A percentile compares a stretch with the other conserved stretches of the same genome.
Evolutionary conservation across 2,329 filamentous ascomycete species (phyloP).

Genomic region (Rugonectria rugulosa): DNA sequence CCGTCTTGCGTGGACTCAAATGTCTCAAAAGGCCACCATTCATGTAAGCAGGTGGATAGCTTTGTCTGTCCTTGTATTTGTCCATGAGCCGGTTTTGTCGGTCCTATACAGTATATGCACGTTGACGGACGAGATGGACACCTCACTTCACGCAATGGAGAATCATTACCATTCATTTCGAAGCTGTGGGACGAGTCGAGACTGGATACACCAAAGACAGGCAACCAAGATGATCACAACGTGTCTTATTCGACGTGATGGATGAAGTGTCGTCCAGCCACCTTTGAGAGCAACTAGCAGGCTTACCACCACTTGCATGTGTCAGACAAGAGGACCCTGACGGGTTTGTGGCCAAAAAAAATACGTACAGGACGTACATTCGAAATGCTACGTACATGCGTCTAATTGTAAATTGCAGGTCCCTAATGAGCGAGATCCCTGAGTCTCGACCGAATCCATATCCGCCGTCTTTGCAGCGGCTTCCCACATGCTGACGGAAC

Average conservation of each 20-base stretch:
- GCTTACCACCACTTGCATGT: neutral
- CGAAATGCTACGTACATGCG: too few species aligned
- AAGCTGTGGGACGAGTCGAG: conserved; percentile 4
- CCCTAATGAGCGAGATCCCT: neutral
- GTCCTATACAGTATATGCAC: neutral
- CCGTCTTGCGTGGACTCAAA: conserved; percentile 11
- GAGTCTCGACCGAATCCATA: conserved; percentile 11
- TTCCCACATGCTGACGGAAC: conserved; percentile 11
- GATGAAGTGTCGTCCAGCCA: too few species aligned
- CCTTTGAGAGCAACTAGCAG: too few species aligned
- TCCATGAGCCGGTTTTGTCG: conserved; percentile 17
- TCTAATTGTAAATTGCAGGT: too few species aligned
- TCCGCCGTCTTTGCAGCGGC: conserved; percentile 10
- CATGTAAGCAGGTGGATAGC: conserved; percentile 18
- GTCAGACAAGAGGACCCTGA: too few species aligned
- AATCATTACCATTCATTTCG: neutral
- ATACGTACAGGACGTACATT: conserved; percentile 3
- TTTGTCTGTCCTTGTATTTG: conserved; percentile 4
- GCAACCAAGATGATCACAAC: neutral
- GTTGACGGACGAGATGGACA: neutral
- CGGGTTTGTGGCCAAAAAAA: too few species aligned
- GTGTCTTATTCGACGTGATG: too few species aligned
- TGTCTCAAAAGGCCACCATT: conserved; percentile 15
- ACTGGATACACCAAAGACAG: neutral
- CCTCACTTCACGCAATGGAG: neutral